Base-by-base conservation (phyloP, 2,329 filamentous ascomycete genomes). In the Didymella arachidicola region DNA sequence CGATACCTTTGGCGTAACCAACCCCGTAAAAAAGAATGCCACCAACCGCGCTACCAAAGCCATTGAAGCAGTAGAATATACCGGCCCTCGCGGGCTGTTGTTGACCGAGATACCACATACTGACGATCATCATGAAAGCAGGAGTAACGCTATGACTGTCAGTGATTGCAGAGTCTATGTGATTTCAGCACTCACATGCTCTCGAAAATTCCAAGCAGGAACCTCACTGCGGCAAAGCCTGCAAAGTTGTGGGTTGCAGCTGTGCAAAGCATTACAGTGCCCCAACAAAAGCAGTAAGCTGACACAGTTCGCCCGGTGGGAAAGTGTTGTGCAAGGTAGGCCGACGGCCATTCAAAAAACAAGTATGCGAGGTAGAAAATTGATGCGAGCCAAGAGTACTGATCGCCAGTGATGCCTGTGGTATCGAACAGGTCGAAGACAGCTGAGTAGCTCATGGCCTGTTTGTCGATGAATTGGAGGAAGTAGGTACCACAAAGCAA, bases 391-490 rank as follows among this genome's bases (percentile, higher is more conserved):
- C 83, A 85, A 41, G 78, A 79, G 60, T 86, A 87, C 50, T 85
- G 72, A 1, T 75, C 73, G 14, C 75, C 69, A 1, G 72, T 79
- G 63, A 85, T 84, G 26, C 78, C 72, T 0, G 83, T 84, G 18
- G 79, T 79, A 11, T 73, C 70, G 61, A 85, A 82, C 0, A 86
- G 74, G 47, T 86, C 84, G 60, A 86, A 86, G 0, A 86, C 82
- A 1, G 84, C 83, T 0, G 81, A 79, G 66, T 86, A 86, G 1
- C 79, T 79, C 6, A 85, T 72, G 0, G 83, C 81, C 62, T 83
- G 79, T 72, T 86, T 87, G 72, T 86, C 83, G 65, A 85, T 82
- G 59, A 83, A 85, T 61, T 86, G 84, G 4, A 86, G 74, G 3
- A 82, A 70, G 48, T 80, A 84, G 0, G 82, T 84, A 0, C 79